Conservation (phyloP, 2,329 filamentous ascomycete species). For the Exophiala viscosa region DNA sequence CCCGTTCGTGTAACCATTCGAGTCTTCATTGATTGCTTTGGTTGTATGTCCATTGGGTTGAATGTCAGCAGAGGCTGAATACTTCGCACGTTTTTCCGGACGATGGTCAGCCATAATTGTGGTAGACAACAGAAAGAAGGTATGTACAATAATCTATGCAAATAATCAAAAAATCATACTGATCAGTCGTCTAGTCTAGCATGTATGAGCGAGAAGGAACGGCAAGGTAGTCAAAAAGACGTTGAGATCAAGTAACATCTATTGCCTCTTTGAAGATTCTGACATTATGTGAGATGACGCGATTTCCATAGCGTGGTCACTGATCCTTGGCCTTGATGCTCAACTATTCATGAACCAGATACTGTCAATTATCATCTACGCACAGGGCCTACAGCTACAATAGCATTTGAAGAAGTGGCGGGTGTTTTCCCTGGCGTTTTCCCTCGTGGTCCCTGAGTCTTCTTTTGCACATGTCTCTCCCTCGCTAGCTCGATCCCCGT, state of each 20-base stretch:
- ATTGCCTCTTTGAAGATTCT: background rate
- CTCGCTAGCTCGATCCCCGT: slow-evolving; percentile 56
- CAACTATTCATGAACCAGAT: no score
- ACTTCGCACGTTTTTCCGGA: background rate
- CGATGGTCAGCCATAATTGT: background rate
- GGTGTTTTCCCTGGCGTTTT: slow-evolving; percentile 33
- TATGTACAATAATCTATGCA: background rate
- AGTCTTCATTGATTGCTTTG: background rate
- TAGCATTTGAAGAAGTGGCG: slow-evolving; percentile 18
- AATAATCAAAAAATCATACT: no score
- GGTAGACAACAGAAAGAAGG: background rate
- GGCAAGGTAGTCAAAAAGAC: no score
- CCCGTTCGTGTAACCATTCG: background rate
- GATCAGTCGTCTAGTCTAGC: no score
- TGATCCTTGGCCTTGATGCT: no score
- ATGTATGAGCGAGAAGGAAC: no score
- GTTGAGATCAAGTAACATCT: no score
- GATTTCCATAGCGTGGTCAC: background rate
- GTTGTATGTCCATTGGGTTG: background rate
- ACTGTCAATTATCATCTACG: slow-evolving; percentile 5
- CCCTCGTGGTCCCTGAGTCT: slow-evolving; percentile 26
- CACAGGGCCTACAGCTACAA: slow-evolving; percentile 14
- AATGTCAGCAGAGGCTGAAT: no score
- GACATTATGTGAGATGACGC: background rate
- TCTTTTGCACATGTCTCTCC: slow-evolving; percentile 51